Evolutionary conservation across 345 rosid species (phyloP).

Genomic region (Salix dunnii): DNA sequence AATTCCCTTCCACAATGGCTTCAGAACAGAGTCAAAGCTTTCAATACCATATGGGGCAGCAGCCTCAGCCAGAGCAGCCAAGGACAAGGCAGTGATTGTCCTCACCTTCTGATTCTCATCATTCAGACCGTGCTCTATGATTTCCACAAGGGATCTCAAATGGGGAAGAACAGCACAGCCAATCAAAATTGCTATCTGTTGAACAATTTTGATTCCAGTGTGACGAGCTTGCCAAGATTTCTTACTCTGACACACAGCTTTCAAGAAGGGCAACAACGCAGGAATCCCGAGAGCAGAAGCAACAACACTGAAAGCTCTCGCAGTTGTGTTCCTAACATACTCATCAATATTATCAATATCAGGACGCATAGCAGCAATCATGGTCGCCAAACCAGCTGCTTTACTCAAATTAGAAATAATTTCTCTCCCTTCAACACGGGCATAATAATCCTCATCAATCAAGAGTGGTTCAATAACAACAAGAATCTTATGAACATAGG

Average conservation of each 20-base stretch:
- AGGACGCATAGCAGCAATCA: conserved; percentile 99
- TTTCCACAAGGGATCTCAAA: conserved; percentile 84
- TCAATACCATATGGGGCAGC: conserved; percentile 99
- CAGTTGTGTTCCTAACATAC: conserved; percentile 97
- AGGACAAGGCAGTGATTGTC: conserved; percentile 94
- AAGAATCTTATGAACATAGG: conserved; percentile 94
- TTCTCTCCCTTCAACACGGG: conserved; percentile 99
- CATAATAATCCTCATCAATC: conserved; percentile 99
- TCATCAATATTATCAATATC: conserved; percentile 98
- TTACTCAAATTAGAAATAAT: conserved; percentile 95
- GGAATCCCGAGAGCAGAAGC: conserved; percentile 98
- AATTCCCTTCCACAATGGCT: conserved; percentile 98
- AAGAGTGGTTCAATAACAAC: conserved; percentile 96
- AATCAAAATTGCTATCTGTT: conserved; percentile 95
- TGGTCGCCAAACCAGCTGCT: conserved; percentile 98
- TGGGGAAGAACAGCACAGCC: conserved; percentile 99
- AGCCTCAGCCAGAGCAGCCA: conserved; percentile 99
- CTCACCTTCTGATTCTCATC: conserved; percentile 99
- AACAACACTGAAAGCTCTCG: conserved; percentile 99
- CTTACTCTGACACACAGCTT: conserved; percentile 99
- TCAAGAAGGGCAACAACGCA: conserved; percentile 85
- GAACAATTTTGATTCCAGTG: conserved; percentile 98
- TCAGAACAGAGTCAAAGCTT: conserved; percentile 93
- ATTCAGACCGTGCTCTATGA: conserved; percentile 88
- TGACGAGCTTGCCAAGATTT: conserved; percentile 99